Evolutionary conservation across 495 filamentous ascomycete genomes (phyloP), one percentile per base, ranked within the genome.

Genomic region (Neurospora sp.): DNA sequence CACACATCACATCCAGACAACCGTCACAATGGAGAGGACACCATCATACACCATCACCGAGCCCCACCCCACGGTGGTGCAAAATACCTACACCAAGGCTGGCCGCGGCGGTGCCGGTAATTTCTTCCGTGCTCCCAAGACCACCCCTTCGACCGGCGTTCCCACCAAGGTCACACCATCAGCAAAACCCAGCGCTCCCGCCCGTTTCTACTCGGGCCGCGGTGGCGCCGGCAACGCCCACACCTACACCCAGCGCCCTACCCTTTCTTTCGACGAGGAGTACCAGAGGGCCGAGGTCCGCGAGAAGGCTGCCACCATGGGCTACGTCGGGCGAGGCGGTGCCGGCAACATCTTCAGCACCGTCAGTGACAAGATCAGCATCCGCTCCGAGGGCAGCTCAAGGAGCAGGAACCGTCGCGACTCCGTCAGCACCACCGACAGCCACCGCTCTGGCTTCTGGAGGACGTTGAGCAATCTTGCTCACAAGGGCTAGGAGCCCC

Each of bases 251-350:
- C 86, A 88, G 78, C 89, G 91, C 61, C 87, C 92, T 74, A 89
- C 93, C 77, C 92, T 97, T 85, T 91, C 88, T 73, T 96, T 98
- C 83, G 93, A 97, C 82, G 95, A 98, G 86, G 95, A 98, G 80
- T 89, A 95, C 73, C 87, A 91, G 76, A 85, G 85, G 69, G 85
- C 88, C 78, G 83, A 80, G 74, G 81, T 85, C 74, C 88, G 90
- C 73, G 91, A 91, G 73, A 76, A 81, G 73, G 80, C 88, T 73
- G 85, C 87, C 75, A 87, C 83, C 70, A 84, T 88, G 39, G 82
- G 85, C 78, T 90, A 96, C 78, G 91, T 96, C 71, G 96, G 96
- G 53, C 89, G 94, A 40, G 96, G 96, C 48, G 96, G 96, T 69
- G 91, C 91, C 41, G 96, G 94, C 38, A 99, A 99, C 83, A 85